These are phyloP conservation scores for Rosa multiflora DNA, from an alignment of 306 rosid species.

Conservation along the genomic window DNA sequence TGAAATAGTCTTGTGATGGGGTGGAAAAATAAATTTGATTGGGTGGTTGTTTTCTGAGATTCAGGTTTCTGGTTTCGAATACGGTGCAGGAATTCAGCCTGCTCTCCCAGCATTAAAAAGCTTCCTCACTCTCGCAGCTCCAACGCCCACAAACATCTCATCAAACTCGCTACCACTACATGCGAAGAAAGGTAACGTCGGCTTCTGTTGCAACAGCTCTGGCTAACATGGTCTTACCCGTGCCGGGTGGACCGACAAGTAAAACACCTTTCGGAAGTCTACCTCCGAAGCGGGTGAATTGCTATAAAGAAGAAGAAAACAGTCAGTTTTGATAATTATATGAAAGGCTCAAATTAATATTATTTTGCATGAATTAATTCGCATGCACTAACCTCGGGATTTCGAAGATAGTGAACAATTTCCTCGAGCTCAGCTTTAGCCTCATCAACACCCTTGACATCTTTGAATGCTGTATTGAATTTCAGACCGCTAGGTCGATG, in stretches of 20 bases:
- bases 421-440: background rate
- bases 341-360: background rate
- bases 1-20: too few species aligned
- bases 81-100: too few species aligned
- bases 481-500: background rate
- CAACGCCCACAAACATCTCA: background rate
- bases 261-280: background rate
- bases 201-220: background rate
- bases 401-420: background rate
- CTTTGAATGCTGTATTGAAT: background rate
- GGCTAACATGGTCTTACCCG: background rate
- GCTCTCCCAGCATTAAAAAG: background rate
- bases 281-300: background rate
- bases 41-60: too few species aligned
- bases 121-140: background rate
- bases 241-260: background rate
- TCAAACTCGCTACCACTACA: background rate
- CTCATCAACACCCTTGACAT: slow-evolving; percentile 1
- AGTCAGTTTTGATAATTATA: background rate
- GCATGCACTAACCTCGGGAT: background rate
- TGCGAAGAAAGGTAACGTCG: background rate
- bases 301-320: background rate
- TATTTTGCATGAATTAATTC: background rate
- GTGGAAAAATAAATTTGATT: too few species aligned
- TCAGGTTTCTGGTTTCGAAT: too few species aligned